phyloP scores from a whole-genome alignment of 2,329 filamentous ascomycete species.

The Fusarium xylarioides region DNA sequence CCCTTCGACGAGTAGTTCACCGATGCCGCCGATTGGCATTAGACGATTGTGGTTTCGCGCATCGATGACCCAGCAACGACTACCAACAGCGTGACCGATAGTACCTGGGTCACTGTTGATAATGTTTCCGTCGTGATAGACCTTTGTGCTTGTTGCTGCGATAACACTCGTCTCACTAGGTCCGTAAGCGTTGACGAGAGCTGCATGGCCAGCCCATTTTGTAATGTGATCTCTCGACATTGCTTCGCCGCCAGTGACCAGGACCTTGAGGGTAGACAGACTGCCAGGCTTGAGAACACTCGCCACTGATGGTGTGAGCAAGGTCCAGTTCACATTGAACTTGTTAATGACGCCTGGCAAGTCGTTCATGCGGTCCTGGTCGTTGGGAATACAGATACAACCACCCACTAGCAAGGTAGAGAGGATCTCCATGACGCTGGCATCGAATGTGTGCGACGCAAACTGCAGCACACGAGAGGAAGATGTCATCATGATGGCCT shows the following conservation, averaged over 20 bases:
- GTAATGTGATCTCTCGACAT: conserved; percentile 18
- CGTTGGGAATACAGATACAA: conserved; percentile 23
- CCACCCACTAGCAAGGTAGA: conserved; percentile 35
- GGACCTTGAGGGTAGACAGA: background rate
- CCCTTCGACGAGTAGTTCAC: conserved; percentile 21
- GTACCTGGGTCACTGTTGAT: background rate
- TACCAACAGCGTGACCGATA: conserved; percentile 13
- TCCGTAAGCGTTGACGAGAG: conserved; percentile 31
- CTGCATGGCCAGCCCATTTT: conserved; percentile 19
- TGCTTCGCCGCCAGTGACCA: conserved; percentile 24
- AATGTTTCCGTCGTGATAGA: background rate
- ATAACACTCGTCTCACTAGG: conserved; percentile 21
- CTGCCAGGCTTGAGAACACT: conserved; percentile 18
- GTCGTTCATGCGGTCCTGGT: conserved; percentile 27
- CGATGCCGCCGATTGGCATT: background rate
- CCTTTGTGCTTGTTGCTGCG: conserved; percentile 9
- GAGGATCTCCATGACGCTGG: conserved; percentile 36
- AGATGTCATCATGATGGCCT: conserved; percentile 15
- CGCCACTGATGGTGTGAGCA: conserved; percentile 30
- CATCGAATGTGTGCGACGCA: conserved; percentile 23
- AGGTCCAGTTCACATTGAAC: conserved; percentile 26
- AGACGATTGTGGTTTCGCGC: conserved; percentile 8
- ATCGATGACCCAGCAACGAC: conserved; percentile 20
- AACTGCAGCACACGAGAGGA: conserved; percentile 30
- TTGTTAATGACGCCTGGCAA: conserved; percentile 10